A percentile compares a stretch with the other conserved stretches of the same genome.
Conservation (phyloP, 805 yeast genomes). For the Kazachstania martiniae region DNA sequence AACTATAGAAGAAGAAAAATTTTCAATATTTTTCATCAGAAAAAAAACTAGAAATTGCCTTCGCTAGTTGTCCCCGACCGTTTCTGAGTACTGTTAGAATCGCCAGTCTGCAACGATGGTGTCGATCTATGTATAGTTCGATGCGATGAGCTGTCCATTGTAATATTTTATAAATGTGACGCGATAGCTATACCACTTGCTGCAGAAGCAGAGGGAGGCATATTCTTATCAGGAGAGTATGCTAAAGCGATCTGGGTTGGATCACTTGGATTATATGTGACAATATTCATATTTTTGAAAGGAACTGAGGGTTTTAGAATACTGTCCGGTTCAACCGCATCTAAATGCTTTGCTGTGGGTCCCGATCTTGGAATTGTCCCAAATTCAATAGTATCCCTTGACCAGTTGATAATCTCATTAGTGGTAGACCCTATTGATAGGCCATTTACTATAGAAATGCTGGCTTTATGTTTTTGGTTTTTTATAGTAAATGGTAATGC, state of each 20-base stretch:
- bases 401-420: constrained; percentile 19
- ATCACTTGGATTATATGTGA: constrained; percentile 13
- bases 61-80: too few relatives aligned
- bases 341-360: too few relatives aligned
- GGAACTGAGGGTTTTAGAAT: not conserved
- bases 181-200: too few relatives aligned
- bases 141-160: too few relatives aligned
- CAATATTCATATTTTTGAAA: constrained; percentile 9
- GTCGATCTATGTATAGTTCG: too few relatives aligned
- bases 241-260: constrained; percentile 10
- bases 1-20: too few relatives aligned
- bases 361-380: constrained; percentile 18
- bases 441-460: constrained; percentile 11
- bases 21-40: too few relatives aligned
- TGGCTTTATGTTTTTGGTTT: constrained; percentile 19
- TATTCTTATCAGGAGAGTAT: constrained; percentile 15
- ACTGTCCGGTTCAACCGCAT: not conserved
- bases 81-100: too few relatives aligned
- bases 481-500: constrained; percentile 14
- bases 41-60: too few relatives aligned
- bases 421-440: constrained; percentile 16
- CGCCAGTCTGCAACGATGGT: too few relatives aligned
- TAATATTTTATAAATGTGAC: too few relatives aligned
- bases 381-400: constrained; percentile 16
- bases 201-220: too few relatives aligned